Base-by-base conservation (phyloP, 257 asterid genomes). In the Salvia splendens region DNA sequence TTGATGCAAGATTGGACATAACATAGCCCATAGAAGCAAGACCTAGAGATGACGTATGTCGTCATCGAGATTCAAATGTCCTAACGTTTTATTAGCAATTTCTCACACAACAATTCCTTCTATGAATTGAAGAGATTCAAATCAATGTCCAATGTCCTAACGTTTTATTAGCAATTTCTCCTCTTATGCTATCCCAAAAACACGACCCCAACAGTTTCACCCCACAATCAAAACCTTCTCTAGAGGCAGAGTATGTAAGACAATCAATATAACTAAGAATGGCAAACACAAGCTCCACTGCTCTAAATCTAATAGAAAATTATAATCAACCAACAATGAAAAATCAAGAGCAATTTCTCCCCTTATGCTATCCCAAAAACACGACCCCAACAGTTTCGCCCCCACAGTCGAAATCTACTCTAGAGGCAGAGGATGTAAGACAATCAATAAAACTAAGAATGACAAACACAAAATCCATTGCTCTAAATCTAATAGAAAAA, bases 281-380 rank as follows among this genome's bases (percentile, higher is more conserved):
- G 30, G 2, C 42, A 47, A 78, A 14, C 43, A 8, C 38, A 53
- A 45, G 48, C 53, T 32, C 75, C 12, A 50, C 15, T 38, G 2
- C 42, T 43, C 14, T 52, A 24, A 24, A 24, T 28, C 11, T 58
- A 41, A 49, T 52, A 71, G 36, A 40, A 51, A 38, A 5, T 67
- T 57, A n/a, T 11, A 54, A 57, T 51, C 9, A 62, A 56, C 72
- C 63, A 75, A 65, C 52, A 40, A 54, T 57, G 5, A 58, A 68
- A 65, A 74, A 68, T 61, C 48, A 68, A 60, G 48, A 52, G 47
- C 47, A 62, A 38, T 38, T 74, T 20, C 12, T 36, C 42, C 14
- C n/a, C 33, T 55, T 68, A 33, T 12, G 33, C 2, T 33, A 60
- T 12, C 62, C 58, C 8, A 41, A 64, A 50, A 69, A 15, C 64